Evolutionary conservation across 306 rosid species (phyloP).

Genomic region (Echinosophora koreensis): DNA sequence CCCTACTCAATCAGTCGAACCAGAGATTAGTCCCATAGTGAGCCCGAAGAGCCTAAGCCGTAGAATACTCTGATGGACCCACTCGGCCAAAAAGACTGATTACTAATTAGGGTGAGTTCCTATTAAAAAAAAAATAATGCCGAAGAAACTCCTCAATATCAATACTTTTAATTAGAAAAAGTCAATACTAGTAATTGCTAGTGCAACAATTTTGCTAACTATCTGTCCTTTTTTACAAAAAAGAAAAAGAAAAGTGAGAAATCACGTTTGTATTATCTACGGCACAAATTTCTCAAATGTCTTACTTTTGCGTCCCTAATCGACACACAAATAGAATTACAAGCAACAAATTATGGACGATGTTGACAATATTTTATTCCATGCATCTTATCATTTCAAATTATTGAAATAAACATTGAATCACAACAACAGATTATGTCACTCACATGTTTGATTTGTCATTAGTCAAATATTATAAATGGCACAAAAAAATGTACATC

Average conservation of each 20-base stretch:
- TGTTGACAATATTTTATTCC: conserved; percentile 29
- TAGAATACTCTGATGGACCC: too few relatives aligned
- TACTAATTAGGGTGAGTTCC: too few relatives aligned
- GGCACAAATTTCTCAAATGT: background rate
- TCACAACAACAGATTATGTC: background rate
- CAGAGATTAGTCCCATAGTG: too few relatives aligned
- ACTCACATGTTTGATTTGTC: background rate
- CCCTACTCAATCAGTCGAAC: too few relatives aligned
- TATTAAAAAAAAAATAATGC: too few relatives aligned
- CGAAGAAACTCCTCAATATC: background rate
- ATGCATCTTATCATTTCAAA: background rate
- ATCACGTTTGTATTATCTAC: background rate
- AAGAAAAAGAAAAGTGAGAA: background rate
- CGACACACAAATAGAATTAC: conserved; percentile 1
- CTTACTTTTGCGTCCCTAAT: background rate
- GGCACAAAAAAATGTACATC: background rate
- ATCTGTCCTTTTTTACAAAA: background rate
- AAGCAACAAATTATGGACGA: conserved; percentile 25
- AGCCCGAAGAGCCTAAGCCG: too few relatives aligned
- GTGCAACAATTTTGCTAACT: background rate
- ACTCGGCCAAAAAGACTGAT: too few relatives aligned
- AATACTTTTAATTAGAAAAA: background rate
- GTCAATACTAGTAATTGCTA: background rate
- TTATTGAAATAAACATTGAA: background rate
- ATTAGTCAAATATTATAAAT: background rate